Evolutionary conservation across 73 alveolate genomes (phyloP), one percentile per base, ranked within the genome.

Genomic region (Effrenium voratum): DNA sequence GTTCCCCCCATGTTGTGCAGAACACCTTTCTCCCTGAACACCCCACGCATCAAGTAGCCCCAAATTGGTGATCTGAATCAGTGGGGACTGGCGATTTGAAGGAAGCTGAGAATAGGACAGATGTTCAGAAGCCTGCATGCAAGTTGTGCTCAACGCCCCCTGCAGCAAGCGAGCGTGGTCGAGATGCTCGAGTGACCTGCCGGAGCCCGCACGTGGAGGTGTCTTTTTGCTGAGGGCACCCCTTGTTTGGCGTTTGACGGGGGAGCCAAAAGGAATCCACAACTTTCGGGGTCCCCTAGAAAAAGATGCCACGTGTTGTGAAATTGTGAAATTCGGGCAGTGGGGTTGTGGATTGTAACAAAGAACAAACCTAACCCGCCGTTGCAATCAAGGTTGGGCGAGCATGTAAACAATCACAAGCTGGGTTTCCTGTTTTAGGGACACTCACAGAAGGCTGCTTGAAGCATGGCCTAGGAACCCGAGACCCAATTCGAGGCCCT

Each of bases 121-220:
- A n/a, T n/a, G n/a, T n/a, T n/a, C n/a, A n/a, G n/a, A n/a, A n/a
- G n/a, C n/a, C n/a, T n/a, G n/a, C 63, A 12, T 52, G 63, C 8
- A 19, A 8, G 8, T 66, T 2, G 13, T 16, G 57, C 86, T 24
- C 22, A 19, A 0, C 55, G 38, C 1, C 52, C 57, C 59, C 44
- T 44, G 57, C 97, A 90, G 97, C 97, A 90, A 90, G 97, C 97
- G 97, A 70, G 87, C 86, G 97, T 90, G 87, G 97, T 90, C 55
- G 97, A 90, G 83, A 90, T 90, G 97, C 87, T 90, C 59, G 97
- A 90, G 97, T 90, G 97, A 66, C 82, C 82, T 30, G 34, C 40
- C 75, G 8, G 40, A 22, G 75, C 4, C n/a, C 15, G 75, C 5
- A 16, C 40, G 28, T 5, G 15, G 15, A 32, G 40, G 36, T 32